Percentiles rank a stretch among this genome's conserved stretches.
phyloP scores from a whole-genome alignment of 2,329 filamentous ascomycete species.

The Trichoderma polysporum region DNA sequence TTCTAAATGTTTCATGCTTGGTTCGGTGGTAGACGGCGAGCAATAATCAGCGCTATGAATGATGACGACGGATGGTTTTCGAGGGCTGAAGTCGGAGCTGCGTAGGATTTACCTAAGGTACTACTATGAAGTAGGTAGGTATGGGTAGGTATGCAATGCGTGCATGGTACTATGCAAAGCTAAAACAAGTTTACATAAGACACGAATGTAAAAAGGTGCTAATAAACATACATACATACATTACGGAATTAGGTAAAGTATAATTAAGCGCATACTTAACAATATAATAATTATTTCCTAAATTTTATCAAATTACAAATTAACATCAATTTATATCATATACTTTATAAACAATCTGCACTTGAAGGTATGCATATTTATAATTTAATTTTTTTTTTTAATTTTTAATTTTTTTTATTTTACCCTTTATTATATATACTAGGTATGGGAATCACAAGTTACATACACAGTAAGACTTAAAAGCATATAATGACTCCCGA shows the following conservation, averaged over 20 bases:
- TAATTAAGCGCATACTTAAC: background rate
- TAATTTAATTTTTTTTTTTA: background rate
- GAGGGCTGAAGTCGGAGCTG: background rate
- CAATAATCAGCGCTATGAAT: background rate
- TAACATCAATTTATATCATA: too few relatives aligned
- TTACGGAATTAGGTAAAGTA: constrained; percentile 4
- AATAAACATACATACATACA: background rate
- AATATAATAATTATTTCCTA: too few relatives aligned
- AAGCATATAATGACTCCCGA: background rate
- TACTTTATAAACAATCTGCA: too few relatives aligned
- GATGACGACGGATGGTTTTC: background rate
- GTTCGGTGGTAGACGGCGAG: background rate
- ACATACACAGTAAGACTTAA: constrained; percentile 9
- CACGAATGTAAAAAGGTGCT: background rate
- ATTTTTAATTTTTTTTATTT: constrained; percentile 4
- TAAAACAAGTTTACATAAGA: background rate
- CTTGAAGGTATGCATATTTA: too few relatives aligned
- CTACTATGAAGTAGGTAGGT: background rate
- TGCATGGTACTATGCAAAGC: too few relatives aligned
- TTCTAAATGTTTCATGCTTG: constrained; percentile 10
- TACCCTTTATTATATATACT: constrained; percentile 19
- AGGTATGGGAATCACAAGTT: constrained; percentile 14
- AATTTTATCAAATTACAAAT: too few relatives aligned
- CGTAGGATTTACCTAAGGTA: background rate
- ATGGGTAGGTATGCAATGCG: too few relatives aligned